Conservation (phyloP, 495 filamentous ascomycete genomes). For the Neurospora sp. region DNA sequence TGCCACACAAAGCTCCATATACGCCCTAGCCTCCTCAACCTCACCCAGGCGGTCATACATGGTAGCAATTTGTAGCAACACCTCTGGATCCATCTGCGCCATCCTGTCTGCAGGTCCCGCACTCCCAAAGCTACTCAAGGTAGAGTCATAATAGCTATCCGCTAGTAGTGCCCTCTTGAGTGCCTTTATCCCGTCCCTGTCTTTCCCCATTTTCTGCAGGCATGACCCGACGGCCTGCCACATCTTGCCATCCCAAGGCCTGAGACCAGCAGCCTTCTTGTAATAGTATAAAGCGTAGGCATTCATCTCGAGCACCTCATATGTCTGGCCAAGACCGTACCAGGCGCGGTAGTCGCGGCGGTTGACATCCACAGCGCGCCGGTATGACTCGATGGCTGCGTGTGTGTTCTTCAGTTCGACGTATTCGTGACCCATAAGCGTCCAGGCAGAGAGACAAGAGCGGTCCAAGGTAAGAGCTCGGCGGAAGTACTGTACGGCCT, state of each 20-base stretch:
- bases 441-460: slow-evolving; percentile 90
- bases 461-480: slow-evolving; percentile 92
- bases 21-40: slow-evolving; percentile 68
- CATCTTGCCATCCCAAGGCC: slow-evolving; percentile 94
- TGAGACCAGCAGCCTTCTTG: slow-evolving; percentile 82
- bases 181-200: slow-evolving; percentile 82
- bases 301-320: slow-evolving; percentile 96
- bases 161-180: slow-evolving; percentile 84
- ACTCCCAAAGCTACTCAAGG: slow-evolving; percentile 37
- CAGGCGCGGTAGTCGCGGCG: slow-evolving; percentile 95
- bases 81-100: slow-evolving; percentile 75
- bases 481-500: slow-evolving; percentile 96
- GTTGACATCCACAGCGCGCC: slow-evolving; percentile 92
- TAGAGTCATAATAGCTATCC: slow-evolving; percentile 64
- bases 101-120: slow-evolving; percentile 24
- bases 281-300: slow-evolving; percentile 96
- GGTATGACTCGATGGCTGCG: slow-evolving; percentile 93
- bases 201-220: slow-evolving; percentile 73
- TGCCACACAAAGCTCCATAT: slow-evolving; percentile 89
- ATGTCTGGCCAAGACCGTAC: slow-evolving; percentile 96
- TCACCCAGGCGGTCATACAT: slow-evolving; percentile 77
- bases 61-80: slow-evolving; percentile 76
- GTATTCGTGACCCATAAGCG: slow-evolving; percentile 98
- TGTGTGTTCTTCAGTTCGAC: slow-evolving; percentile 99
- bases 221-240: slow-evolving; percentile 94